Base-by-base conservation (phyloP, 2,329 filamentous ascomycete species). In the Cercospora nicotianae region DNA sequence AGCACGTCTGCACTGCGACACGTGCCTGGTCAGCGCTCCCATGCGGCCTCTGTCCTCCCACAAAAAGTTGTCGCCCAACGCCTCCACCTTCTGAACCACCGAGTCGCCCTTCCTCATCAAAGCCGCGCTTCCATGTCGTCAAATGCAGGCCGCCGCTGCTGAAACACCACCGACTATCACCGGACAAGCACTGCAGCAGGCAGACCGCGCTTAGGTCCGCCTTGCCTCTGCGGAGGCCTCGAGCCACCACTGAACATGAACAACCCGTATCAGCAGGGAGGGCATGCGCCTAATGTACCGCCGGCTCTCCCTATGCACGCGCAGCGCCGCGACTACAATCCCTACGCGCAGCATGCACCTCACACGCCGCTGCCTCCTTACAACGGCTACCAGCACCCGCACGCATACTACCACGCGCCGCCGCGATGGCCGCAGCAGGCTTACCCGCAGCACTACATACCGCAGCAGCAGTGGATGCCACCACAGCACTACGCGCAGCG, bases 401-500 rank as follows among this genome's bases (percentile, higher is more conserved):
- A 59, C 18, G 42, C 58, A 33, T 65, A 60, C 63, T 70, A 79
- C 71, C 77, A 77, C 64, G 73, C 73, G 31, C 62, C 48, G 30
- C 62, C 62, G 48, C 48, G 48, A 23, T 57, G 62, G 62, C 51
- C 31, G 62, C 80, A 77, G 64, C 80, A 77, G 61, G 78, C 78
- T 67, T 80, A 66, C 12, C 67, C 66, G 33, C 70, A 68, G 39
- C 67, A 67, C 12, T 81, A 80, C 70, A 65, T 70, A 20, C 77
- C 75, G n/a, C 79, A 78, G 67, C 80, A 79, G 66, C 70, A 68
- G 48, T 70, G 65, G 20, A 79, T 77, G 48, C 79, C 77, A 30
- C 75, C 72, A 58, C 78, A 74, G 66, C 79, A 79, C 69, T 80
- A 80, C 70, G 74, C 75, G 51, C 75, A 75, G 63, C 74, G 75